A percentile compares a stretch with the other conserved stretches of the same genome.
Conservation (phyloP, 2,329 filamentous ascomycete genomes). For the Trichoderma afroharzianum region DNA sequence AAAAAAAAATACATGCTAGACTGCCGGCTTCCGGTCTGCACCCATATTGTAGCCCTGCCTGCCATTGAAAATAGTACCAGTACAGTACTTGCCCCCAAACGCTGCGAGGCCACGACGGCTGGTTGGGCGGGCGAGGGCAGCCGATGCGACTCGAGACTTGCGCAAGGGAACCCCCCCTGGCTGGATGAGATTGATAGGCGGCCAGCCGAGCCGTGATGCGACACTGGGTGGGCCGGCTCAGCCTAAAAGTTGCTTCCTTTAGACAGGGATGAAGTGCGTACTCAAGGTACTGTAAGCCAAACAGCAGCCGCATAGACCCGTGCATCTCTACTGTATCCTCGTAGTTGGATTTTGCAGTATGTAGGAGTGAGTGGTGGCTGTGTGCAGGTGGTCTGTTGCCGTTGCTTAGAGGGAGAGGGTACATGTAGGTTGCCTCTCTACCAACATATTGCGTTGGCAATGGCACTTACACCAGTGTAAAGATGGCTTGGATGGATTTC, state of each 20-base stretch:
- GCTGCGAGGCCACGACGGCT: not conserved
- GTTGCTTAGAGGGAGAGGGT: not conserved
- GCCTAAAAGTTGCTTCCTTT: not conserved
- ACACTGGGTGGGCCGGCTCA: constrained; percentile 7
- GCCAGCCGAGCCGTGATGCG: constrained; percentile 11
- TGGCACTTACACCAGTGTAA: not conserved
- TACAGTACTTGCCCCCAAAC: not conserved
- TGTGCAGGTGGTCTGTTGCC: not conserved
- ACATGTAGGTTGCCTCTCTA: not conserved
- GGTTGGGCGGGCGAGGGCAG: not conserved
- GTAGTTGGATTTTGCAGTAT: not conserved
- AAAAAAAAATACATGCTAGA: not conserved
- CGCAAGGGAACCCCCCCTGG: not conserved
- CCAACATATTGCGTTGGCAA: not conserved
- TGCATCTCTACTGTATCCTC: not conserved
- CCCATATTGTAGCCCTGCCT: not conserved
- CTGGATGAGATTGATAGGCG: not conserved
- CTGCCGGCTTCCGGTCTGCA: not conserved
- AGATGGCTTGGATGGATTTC: too few species aligned
- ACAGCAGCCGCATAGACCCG: not conserved
- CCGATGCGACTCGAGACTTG: constrained; percentile 1
- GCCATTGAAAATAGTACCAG: not conserved
- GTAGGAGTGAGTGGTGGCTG: not conserved
- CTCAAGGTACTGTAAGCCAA: not conserved
- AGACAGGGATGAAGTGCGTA: not conserved